Conservation (phyloP, 768 basidiomycete species). For the Panellus pusillus region DNA sequence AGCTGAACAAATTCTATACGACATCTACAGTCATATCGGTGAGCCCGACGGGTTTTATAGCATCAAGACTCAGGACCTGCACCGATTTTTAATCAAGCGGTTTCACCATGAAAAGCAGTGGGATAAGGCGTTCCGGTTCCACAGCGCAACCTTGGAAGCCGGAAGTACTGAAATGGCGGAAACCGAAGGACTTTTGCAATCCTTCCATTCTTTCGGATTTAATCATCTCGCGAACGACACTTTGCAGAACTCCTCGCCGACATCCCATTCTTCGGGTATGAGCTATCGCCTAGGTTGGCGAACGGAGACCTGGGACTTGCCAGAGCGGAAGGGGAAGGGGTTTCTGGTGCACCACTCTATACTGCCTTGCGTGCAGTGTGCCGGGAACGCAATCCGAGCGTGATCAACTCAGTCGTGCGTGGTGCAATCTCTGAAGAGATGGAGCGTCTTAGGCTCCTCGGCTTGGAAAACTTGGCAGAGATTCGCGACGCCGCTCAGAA, state of each 20-base stretch:
- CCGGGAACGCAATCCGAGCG: slow-evolving; percentile 61
- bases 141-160: slow-evolving; percentile 82
- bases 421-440: slow-evolving; percentile 59
- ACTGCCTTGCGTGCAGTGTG: slow-evolving; percentile 79
- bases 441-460: slow-evolving; percentile 59
- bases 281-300: slow-evolving; percentile 89
- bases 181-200: slow-evolving; percentile 67
- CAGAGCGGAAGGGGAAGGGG: slow-evolving; percentile 49
- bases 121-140: slow-evolving; percentile 87
- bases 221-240: slow-evolving; percentile 80
- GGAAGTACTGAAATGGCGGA: slow-evolving; percentile 42
- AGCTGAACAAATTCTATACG: slow-evolving; percentile 76
- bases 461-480: slow-evolving; percentile 78
- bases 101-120: slow-evolving; percentile 94
- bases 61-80: slow-evolving; percentile 76
- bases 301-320: slow-evolving; percentile 94
- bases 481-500: slow-evolving; percentile 68
- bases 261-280: slow-evolving; percentile 43
- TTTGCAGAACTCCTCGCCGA: slow-evolving; percentile 44
- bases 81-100: slow-evolving; percentile 75
- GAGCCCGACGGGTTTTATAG: slow-evolving; percentile 99
- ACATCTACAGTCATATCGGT: slow-evolving; percentile 92
- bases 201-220: slow-evolving; percentile 90
- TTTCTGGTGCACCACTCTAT: slow-evolving; percentile 66
- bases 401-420: slow-evolving; percentile 51